Evolutionary conservation across 139 green algal species (phyloP), one percentile per base, ranked within the genome.

Genomic region (Spirogloea muscicola): DNA sequence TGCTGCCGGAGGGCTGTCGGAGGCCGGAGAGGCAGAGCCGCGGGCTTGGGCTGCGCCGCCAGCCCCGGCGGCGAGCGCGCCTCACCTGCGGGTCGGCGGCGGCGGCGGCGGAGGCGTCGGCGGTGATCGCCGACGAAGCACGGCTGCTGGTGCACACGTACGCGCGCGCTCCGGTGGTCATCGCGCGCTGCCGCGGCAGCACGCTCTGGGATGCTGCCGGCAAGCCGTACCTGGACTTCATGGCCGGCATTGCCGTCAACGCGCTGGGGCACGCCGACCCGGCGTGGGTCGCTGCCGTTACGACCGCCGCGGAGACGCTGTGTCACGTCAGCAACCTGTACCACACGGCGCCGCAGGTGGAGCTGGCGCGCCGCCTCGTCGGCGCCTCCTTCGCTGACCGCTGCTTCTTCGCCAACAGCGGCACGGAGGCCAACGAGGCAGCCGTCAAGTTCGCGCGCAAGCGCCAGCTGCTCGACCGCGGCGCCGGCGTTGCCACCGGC

Each of bases 381-480:
- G 79, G 92, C 46, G 87, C 6, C 60, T 92, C 86, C 41, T 99
- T 97, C 74, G 94, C 91, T 1, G 92, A 98, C 84, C 90, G 91
- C 66, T 90, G 87, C 0, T 99, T 99, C 74, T 98, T 95, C 83
- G 92, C 87, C 85, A 99, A 99, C 88, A 89, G 85, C 10, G 95
- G 95, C 63, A 97, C 95, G 0, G 95, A 99, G 77, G 95, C 95
- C 31, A 98, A 98, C 73, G 95, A 99, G 84, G 95, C 84, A 2
- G 95, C 92, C 39, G 96, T 99, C 82, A 99, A 99, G 80, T 99
- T 99, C 86, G 89, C 92, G 0, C 87, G 95, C 79, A 98, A 98
- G 84, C 94, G 83, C 59, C 91, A 91, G 1, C 87, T 88, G 16
- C 84, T 95, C 7, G 73, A 73, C 60, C n/a, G n/a, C n/a, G n/a